phyloP scores from a whole-genome alignment of 805 yeast species.

The Zygotorulaspora chibaensis region DNA sequence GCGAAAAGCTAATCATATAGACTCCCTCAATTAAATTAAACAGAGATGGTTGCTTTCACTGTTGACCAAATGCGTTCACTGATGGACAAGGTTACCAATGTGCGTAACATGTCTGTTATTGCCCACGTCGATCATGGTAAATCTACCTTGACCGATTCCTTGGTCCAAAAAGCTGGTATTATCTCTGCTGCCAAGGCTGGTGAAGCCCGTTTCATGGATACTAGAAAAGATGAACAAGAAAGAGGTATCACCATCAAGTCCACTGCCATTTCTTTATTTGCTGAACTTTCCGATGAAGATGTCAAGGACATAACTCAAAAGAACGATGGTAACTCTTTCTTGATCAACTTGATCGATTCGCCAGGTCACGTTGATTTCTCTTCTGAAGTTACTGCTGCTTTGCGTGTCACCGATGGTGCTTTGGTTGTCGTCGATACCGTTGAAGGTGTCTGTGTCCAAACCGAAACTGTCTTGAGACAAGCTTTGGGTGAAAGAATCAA shows the following conservation, averaged over 20 bases:
- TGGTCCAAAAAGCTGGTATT: conserved; percentile 99
- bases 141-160: conserved; percentile 98
- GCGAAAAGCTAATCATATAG: conserved; percentile 16
- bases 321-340: conserved; percentile 87
- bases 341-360: conserved; percentile 97
- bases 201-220: conserved; percentile 99
- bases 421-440: conserved; percentile 98
- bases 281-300: conserved; percentile 75
- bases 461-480: conserved; percentile 99
- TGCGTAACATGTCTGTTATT: conserved; percentile 99
- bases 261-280: conserved; percentile 93
- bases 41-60: conserved; percentile 47
- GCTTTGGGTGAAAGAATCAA: conserved; percentile 98
- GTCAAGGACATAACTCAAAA: conserved; percentile 85
- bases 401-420: conserved; percentile 99
- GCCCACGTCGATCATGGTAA: conserved; percentile 99
- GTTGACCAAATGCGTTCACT: conserved; percentile 93
- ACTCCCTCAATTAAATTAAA: conserved; percentile 13
- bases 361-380: conserved; percentile 99
- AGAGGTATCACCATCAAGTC: conserved; percentile 99
- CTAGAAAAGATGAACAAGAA: conserved; percentile 99
- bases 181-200: conserved; percentile 99
- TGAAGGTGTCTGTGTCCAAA: conserved; percentile 99
- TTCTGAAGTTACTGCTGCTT: conserved; percentile 99
- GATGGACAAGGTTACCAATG: conserved; percentile 99